Conservation (phyloP, 208 protist species). For the Leishmania mexicana region DNA sequence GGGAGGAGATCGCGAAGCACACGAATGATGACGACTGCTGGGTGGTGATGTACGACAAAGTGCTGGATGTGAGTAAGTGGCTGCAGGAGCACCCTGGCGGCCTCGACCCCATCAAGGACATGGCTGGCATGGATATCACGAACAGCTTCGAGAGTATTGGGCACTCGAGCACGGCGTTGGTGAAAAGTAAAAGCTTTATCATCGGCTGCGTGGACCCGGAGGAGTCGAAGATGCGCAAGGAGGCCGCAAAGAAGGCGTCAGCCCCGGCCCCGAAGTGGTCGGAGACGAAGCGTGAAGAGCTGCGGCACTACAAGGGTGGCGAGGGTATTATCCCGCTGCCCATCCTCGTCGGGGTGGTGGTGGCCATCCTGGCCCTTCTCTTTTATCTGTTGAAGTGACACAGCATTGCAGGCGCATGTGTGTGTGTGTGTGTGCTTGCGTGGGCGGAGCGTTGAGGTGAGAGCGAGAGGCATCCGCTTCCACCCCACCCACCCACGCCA, state of each 20-base stretch:
- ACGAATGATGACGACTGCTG: constrained; percentile 90
- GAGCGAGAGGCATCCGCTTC: neutral
- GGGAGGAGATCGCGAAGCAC: constrained; percentile 91
- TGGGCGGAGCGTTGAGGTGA: neutral
- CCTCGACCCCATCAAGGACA: constrained; percentile 82
- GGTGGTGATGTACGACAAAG: constrained; percentile 93
- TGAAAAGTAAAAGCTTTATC: constrained; percentile 70
- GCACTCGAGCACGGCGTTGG: constrained; percentile 66
- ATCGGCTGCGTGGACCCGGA: constrained; percentile 68
- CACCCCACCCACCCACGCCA: neutral
- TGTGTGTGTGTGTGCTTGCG: neutral
- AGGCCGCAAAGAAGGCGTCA: constrained; percentile 9
- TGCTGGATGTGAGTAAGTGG: constrained; percentile 91
- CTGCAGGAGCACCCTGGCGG: constrained; percentile 92
- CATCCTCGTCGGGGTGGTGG: constrained; percentile 37
- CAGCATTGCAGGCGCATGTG: neutral
- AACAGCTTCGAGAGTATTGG: constrained; percentile 87
- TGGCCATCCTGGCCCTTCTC: constrained; percentile 35
- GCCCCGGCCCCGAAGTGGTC: constrained; percentile 52
- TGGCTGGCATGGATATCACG: constrained; percentile 78
- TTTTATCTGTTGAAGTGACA: constrained; percentile 37
- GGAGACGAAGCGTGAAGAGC: constrained; percentile 49
- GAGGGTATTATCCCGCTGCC: constrained; percentile 55
- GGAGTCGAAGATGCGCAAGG: constrained; percentile 32
- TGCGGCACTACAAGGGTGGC: constrained; percentile 64